A percentile compares a stretch with the other conserved stretches of the same genome.
Conservation (phyloP, 169 alveolate genomes). For the Nephromyces sp. region DNA sequence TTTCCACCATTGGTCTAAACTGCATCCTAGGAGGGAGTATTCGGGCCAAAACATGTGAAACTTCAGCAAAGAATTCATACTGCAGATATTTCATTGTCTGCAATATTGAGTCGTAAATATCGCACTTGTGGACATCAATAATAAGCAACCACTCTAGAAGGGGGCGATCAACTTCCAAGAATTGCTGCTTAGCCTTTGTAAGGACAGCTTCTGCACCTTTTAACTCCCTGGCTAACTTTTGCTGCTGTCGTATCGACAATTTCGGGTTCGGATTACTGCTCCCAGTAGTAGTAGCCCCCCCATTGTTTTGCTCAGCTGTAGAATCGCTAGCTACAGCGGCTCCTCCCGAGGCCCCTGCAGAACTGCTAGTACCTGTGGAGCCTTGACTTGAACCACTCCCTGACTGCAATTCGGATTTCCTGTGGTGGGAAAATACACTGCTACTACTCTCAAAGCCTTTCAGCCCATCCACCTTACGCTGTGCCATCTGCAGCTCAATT, state of each 20-base stretch:
- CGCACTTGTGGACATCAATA: constrained; percentile 26
- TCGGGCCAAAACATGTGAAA: constrained; percentile 35
- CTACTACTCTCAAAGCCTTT: constrained; percentile 7
- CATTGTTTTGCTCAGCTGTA: neutral
- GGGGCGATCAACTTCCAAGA: constrained; percentile 8
- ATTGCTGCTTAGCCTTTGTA: constrained; percentile 4
- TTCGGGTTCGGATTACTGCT: constrained; percentile 1
- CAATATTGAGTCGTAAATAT: constrained; percentile 22
- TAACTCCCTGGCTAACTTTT: neutral
- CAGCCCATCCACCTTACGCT: neutral
- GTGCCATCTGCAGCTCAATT: neutral
- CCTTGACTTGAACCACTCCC: neutral
- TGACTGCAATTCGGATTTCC: neutral
- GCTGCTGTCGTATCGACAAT: neutral
- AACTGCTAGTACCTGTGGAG: constrained; percentile 9
- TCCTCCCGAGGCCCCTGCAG: neutral
- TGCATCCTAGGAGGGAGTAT: constrained; percentile 43
- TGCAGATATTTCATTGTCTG: constrained; percentile 41
- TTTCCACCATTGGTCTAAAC: constrained; percentile 49
- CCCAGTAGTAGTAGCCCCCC: neutral
- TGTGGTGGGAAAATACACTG: neutral
- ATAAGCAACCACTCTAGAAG: constrained; percentile 37
- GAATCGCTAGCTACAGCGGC: neutral
- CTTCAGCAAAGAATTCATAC: constrained; percentile 44
- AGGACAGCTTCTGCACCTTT: constrained; percentile 9